Evolutionary conservation across 2,329 filamentous ascomycete genomes (phyloP).

Genomic region (Parascedosporium putredinis): DNA sequence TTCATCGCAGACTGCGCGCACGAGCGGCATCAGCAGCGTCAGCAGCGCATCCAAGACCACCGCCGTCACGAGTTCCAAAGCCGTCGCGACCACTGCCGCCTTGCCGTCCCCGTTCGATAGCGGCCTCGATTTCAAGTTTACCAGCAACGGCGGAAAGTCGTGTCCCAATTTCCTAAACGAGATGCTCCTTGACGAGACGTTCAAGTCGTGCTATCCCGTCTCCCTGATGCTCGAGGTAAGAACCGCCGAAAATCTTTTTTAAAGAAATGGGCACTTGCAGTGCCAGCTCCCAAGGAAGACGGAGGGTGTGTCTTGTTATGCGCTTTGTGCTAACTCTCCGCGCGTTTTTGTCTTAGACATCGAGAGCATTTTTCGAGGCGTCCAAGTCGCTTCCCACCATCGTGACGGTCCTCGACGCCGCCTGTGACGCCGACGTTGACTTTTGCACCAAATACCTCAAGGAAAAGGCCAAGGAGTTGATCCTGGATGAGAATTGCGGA

Average conservation of each 20-base stretch:
- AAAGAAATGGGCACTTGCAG: too few species aligned
- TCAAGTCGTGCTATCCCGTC: constrained; percentile 68
- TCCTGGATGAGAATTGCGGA: constrained; percentile 53
- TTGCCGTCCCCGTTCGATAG: constrained; percentile 60
- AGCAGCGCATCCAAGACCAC: constrained; percentile 1
- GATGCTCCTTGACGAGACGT: constrained; percentile 56
- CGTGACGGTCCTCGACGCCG: constrained; percentile 66
- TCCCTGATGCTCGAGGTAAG: constrained; percentile 70
- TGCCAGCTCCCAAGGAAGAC: too few species aligned
- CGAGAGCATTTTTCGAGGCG: constrained; percentile 72
- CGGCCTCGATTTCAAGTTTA: constrained; percentile 52
- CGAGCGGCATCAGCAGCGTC: constrained; percentile 5
- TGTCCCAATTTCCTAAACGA: constrained; percentile 59
- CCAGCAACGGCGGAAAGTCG: constrained; percentile 32
- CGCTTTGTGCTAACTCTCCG: too few species aligned
- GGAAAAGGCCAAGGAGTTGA: constrained; percentile 55
- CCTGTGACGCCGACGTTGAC: constrained; percentile 58
- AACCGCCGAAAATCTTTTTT: not conserved
- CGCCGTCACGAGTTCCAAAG: constrained; percentile 16
- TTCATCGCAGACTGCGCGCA: constrained; percentile 8
- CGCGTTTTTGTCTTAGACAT: constrained; percentile 60
- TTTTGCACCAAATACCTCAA: constrained; percentile 58
- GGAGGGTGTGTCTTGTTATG: too few species aligned
- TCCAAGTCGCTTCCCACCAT: constrained; percentile 61
- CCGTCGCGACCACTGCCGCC: constrained; percentile 22